phyloP scores from a whole-genome alignment of 306 rosid genomes.

The Quercus mongolica region DNA sequence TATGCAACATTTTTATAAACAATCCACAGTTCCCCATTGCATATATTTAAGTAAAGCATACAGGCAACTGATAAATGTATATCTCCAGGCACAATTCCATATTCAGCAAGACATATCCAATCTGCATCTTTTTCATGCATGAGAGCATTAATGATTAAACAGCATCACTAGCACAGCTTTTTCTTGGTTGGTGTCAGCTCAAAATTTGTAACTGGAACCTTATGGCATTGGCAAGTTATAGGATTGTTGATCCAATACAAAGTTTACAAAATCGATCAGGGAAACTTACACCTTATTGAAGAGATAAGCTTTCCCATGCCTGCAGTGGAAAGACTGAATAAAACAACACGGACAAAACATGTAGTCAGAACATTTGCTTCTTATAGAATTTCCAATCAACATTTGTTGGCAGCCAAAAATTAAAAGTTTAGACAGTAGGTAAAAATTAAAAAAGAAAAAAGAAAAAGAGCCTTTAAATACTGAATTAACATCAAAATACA shows the following conservation, averaged over 20 bases:
- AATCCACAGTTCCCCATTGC: conserved; percentile 5
- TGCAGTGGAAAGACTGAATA: conserved; percentile 72
- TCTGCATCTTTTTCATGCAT: background rate
- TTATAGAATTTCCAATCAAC: conserved; percentile 10
- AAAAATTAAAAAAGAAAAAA: background rate
- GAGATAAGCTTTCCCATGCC: conserved; percentile 93
- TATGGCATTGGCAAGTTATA: conserved; percentile 5
- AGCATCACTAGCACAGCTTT: background rate
- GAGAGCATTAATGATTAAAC: background rate
- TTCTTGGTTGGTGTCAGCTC: background rate
- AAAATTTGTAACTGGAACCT: conserved; percentile 1
- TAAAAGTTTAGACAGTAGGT: background rate
- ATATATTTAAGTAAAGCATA: background rate
- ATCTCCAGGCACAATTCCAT: conserved; percentile 24
- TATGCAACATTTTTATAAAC: conserved; percentile 1
- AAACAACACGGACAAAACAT: conserved; percentile 33
- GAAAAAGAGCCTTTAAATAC: background rate
- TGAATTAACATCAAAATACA: background rate
- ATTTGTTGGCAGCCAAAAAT: conserved; percentile 13
- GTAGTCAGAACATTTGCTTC: conserved; percentile 31
- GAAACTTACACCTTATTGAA: conserved; percentile 90
- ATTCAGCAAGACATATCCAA: conserved; percentile 1
- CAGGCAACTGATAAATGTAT: background rate
- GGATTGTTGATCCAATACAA: conserved; percentile 3
- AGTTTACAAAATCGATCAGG: conserved; percentile 23